phyloP scores from a whole-genome alignment of 352 stramenopile species.

The Pythium chondricola region DNA sequence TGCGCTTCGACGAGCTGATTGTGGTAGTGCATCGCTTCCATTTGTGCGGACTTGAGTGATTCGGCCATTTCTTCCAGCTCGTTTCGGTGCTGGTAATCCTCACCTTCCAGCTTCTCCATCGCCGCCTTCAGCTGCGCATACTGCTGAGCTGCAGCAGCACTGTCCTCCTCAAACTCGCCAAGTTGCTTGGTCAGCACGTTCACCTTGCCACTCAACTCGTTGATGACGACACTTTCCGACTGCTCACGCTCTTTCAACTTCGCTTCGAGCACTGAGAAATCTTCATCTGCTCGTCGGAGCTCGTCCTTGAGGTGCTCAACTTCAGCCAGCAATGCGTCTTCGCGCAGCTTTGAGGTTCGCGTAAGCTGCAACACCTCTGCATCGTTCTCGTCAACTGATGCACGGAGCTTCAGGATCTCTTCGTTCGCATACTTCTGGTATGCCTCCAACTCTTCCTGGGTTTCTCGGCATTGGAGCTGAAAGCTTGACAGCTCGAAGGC shows the following conservation, averaged over 20 bases:
- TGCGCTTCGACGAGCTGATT: constrained; percentile 37
- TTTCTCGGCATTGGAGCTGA: constrained; percentile 34
- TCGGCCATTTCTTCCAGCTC: constrained; percentile 45
- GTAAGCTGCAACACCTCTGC: constrained; percentile 29
- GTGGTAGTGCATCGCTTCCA: constrained; percentile 48
- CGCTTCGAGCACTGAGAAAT: constrained; percentile 8
- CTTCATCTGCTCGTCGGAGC: constrained; percentile 17
- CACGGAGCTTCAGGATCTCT: constrained; percentile 43
- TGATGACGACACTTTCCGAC: neutral
- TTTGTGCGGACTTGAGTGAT: constrained; percentile 46
- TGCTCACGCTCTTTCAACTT: constrained; percentile 9
- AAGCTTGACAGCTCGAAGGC: constrained; percentile 31
- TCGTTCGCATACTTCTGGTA: constrained; percentile 44
- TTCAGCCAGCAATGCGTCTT: constrained; percentile 22
- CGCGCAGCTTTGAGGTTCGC: constrained; percentile 14
- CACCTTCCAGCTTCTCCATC: constrained; percentile 49
- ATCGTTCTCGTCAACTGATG: constrained; percentile 30
- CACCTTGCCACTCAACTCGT: constrained; percentile 23
- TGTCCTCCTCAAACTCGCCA: constrained; percentile 9
- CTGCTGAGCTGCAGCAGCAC: constrained; percentile 13
- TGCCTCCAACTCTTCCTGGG: constrained; percentile 41
- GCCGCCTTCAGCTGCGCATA: constrained; percentile 28
- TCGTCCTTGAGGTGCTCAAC: constrained; percentile 24
- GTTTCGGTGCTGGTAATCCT: constrained; percentile 35
- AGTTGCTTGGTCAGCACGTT: constrained; percentile 20